Evolutionary conservation across 225 moss, liverwort and hornwort genomes (phyloP).

Genomic region (Physcomitrium patens): DNA sequence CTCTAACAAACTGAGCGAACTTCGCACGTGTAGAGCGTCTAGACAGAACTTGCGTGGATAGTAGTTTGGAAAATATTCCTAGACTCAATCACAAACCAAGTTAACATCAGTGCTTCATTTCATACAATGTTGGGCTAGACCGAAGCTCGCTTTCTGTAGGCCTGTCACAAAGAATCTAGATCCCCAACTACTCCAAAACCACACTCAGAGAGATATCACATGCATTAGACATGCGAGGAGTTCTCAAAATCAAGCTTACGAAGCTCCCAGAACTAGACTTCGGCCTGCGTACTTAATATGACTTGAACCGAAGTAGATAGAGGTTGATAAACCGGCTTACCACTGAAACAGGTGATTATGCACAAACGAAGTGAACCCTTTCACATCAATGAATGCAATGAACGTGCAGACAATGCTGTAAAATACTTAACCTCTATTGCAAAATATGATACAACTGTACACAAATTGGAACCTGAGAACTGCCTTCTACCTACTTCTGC

Average conservation of each 20-base stretch:
- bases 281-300: neutral
- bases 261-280: constrained; percentile 1
- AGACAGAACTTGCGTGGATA: neutral
- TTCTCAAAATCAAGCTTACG: neutral
- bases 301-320: neutral
- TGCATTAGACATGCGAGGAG: neutral
- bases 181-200: neutral
- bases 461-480: constrained; percentile 37
- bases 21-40: neutral
- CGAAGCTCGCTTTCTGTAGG: constrained; percentile 16
- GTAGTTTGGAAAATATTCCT: neutral
- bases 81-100: neutral
- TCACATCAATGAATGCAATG: constrained; percentile 27
- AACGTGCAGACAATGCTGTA: constrained; percentile 29
- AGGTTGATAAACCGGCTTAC: constrained; percentile 25
- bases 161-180: neutral
- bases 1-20: neutral
- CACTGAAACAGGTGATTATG: constrained; percentile 20
- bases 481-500: constrained; percentile 40
- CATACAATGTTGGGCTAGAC: neutral
- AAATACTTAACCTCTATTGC: constrained; percentile 51
- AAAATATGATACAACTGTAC: constrained; percentile 45
- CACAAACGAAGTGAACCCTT: constrained; percentile 12
- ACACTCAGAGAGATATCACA: neutral
- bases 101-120: neutral